Percentiles rank a stretch among this genome's conserved stretches.
Conservation (phyloP, 345 rosid genomes). For the Odontarrhena argentea region DNA sequence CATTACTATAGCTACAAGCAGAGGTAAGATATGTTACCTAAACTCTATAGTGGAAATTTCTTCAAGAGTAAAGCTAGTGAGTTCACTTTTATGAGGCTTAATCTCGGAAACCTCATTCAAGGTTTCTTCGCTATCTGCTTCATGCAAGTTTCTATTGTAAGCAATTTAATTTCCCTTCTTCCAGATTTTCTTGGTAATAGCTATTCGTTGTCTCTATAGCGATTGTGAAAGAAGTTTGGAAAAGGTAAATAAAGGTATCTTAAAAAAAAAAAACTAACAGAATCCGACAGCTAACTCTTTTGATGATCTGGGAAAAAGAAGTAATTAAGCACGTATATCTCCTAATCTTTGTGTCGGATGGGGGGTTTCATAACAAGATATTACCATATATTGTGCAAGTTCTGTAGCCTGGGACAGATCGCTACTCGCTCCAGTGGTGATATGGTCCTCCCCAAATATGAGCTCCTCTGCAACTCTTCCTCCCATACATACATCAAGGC, state of each 20-base stretch:
- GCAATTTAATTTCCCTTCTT: too few species aligned
- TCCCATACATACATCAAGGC: constrained; percentile 99
- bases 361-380: constrained; percentile 7
- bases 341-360: not conserved
- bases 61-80: not conserved
- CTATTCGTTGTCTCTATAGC: too few species aligned
- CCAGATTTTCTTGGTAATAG: too few species aligned
- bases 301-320: not conserved
- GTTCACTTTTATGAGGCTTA: not conserved
- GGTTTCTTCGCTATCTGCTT: too few species aligned
- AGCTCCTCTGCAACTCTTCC: constrained; percentile 99
- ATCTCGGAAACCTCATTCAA: not conserved
- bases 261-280: not conserved
- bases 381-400: constrained; percentile 95
- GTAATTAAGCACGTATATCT: not conserved
- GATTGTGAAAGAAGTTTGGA: too few species aligned
- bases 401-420: constrained; percentile 93
- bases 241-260: too few species aligned
- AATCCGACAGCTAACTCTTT: not conserved
- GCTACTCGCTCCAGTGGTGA: constrained; percentile 97
- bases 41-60: not conserved
- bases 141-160: too few species aligned
- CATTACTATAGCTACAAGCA: constrained; percentile 20
- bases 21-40: not conserved
- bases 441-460: constrained; percentile 80